These are phyloP conservation scores for Austroboletus festivus DNA, from an alignment of 768 basidiomycete genomes.

Conservation along the genomic window DNA sequence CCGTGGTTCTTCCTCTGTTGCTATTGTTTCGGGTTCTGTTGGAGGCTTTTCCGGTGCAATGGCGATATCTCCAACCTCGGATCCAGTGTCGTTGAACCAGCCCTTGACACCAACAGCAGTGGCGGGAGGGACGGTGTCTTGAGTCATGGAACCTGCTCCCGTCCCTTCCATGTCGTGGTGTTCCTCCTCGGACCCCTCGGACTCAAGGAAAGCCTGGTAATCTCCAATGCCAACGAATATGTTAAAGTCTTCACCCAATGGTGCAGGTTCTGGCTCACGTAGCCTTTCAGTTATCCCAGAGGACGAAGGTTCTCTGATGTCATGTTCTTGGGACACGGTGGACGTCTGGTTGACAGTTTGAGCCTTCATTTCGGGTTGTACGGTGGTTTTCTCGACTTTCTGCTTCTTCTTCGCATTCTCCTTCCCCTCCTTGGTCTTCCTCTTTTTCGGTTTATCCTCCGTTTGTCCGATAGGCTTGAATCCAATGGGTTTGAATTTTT, in stretches of 20 bases:
- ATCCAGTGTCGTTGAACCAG: constrained; percentile 48
- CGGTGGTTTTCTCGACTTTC: constrained; percentile 37
- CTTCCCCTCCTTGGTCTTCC: constrained; percentile 42
- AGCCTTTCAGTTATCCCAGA: constrained; percentile 8
- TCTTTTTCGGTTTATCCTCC: constrained; percentile 42
- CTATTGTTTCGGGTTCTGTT: constrained; percentile 5
- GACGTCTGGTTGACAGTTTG: background rate
- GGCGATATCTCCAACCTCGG: constrained; percentile 16
- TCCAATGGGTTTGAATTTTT: constrained; percentile 54
- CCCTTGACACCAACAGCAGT: constrained; percentile 19
- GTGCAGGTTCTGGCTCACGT: constrained; percentile 17
- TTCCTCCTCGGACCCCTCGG: constrained; percentile 49
- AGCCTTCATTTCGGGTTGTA: constrained; percentile 11
- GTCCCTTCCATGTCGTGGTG: constrained; percentile 13
- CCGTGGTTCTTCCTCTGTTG: constrained; percentile 33
- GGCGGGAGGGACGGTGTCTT: constrained; percentile 9
- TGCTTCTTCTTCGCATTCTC: constrained; percentile 50
- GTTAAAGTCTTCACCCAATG: constrained; percentile 63
- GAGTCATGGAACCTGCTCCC: constrained; percentile 6
- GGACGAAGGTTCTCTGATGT: constrained; percentile 1
- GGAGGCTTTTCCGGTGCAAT: constrained; percentile 14
- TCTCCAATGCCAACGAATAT: constrained; percentile 87
- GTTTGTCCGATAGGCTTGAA: constrained; percentile 58
- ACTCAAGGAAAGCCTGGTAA: constrained; percentile 67
- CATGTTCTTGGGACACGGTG: background rate